Evolutionary conservation across 768 basidiomycete species (phyloP).

Genomic region (Steccherinum ochraceum): DNA sequence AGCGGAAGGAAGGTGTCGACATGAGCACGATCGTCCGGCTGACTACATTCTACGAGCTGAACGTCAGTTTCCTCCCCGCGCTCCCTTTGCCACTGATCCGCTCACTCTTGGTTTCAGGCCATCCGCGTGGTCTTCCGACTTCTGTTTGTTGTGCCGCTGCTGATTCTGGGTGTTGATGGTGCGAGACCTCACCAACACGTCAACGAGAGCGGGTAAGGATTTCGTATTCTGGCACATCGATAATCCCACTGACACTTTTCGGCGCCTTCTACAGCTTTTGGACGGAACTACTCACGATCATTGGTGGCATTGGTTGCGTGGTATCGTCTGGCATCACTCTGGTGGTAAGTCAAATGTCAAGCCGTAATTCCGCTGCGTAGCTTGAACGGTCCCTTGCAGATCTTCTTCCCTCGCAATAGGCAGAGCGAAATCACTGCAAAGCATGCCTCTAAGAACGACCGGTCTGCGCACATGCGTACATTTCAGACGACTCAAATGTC

Average conservation of each 20-base stretch:
- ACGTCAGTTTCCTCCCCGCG: constrained; percentile 40
- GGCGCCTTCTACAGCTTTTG: constrained; percentile 14
- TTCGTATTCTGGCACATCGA: background rate
- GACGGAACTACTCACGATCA: constrained; percentile 53
- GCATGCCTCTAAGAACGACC: constrained; percentile 15
- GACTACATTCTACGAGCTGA: constrained; percentile 77
- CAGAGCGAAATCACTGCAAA: constrained; percentile 15
- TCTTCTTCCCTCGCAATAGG: constrained; percentile 77
- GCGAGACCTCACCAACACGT: constrained; percentile 52
- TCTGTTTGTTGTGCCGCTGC: constrained; percentile 57
- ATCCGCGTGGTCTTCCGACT: constrained; percentile 72
- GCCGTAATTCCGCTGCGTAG: constrained; percentile 11
- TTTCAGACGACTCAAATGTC: background rate
- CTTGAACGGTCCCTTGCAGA: constrained; percentile 41
- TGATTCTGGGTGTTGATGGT: constrained; percentile 68
- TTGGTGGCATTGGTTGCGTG: constrained; percentile 52
- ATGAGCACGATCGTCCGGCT: constrained; percentile 59
- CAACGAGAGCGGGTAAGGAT: constrained; percentile 49
- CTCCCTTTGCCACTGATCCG: background rate
- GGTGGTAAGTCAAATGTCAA: constrained; percentile 37
- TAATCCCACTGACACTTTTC: background rate
- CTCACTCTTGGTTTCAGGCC: constrained; percentile 32
- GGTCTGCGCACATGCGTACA: constrained; percentile 7
- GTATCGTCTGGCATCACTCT: constrained; percentile 73
- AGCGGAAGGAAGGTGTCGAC: constrained; percentile 63